Evolutionary conservation across 768 basidiomycete species (phyloP), one percentile per base, ranked within the genome.

Genomic region (Lactarius vividus): DNA sequence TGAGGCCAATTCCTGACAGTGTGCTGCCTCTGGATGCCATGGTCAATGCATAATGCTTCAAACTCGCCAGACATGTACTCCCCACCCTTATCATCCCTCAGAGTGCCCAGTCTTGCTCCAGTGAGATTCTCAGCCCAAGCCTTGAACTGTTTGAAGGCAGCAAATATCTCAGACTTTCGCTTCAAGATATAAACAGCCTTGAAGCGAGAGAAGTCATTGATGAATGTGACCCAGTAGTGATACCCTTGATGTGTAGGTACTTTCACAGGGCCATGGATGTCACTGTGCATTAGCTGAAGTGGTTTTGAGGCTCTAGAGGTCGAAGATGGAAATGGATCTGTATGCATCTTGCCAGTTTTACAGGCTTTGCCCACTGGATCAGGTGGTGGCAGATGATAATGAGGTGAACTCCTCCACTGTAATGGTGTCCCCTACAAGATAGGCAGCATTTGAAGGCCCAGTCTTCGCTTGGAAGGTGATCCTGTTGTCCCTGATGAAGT

Each of bases 61-160:
- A 73, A 67, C 52, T 54, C 69, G 15, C 64, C 69, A 42, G 61
- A 63, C 63, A 72, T 69, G 42, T 71, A 74, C 63, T 73, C 73
- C 10, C 72, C 73, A 44, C 72, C 72, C 60, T 71, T 70, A 29
- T 74, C 72, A 61, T 74, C 71, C 16, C 68, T 46, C n/a, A 74
- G 56, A 26, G 46, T 49, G 13, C 23, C 23, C 11, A 33, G 59
- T 44, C 71, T 71, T 0, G 28, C 8, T 44, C 65, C 66, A 2
- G 39, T 65, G 57, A 74, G 64, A 42, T 70, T 76, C 70, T 78
- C 73, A 46, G 73, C 72, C 56, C 64, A 72, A 11, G 75, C 72
- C 42, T 77, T 75, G 69, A 71, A 77, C 10, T 58, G 29, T 65
- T 73, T 72, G 64, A 77, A 77, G 0, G 69, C 69, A 6, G 57